Evolutionary conservation across 345 rosid genomes (phyloP).

Genomic region (Lepidium aucheri): DNA sequence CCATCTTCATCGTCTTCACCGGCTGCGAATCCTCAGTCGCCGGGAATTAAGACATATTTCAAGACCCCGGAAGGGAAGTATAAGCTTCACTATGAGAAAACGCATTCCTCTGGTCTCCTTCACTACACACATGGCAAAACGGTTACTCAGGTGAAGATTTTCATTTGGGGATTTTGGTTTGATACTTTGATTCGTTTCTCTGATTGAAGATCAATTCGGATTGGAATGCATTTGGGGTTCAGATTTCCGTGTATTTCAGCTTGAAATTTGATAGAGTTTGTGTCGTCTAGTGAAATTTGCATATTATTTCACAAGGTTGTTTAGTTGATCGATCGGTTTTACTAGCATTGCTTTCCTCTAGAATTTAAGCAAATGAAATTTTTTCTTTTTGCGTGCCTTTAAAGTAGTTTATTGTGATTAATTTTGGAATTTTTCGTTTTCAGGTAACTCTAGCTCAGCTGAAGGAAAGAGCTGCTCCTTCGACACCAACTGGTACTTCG

Average conservation of each 20-base stretch:
- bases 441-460: conserved; percentile 93
- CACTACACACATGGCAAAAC: conserved; percentile 97
- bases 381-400: too few relatives aligned
- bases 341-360: conserved; percentile 9
- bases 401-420: too few relatives aligned
- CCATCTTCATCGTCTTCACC: conserved; percentile 61
- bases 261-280: neutral
- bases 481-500: conserved; percentile 65
- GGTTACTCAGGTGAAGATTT: conserved; percentile 71
- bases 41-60: conserved; percentile 94
- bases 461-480: conserved; percentile 85
- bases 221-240: neutral
- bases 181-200: neutral
- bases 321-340: neutral
- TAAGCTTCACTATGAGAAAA: conserved; percentile 95
- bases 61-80: conserved; percentile 98
- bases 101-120: conserved; percentile 88
- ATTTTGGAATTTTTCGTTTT: too few relatives aligned
- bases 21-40: conserved; percentile 68
- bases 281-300: neutral
- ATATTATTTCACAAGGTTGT: neutral
- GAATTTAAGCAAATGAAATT: too few relatives aligned
- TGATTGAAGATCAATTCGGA: neutral
- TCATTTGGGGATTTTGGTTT: neutral
- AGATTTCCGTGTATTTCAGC: neutral